Evolutionary conservation across 768 basidiomycete species (phyloP).

Genomic region (Auricularia auricula-judae): DNA sequence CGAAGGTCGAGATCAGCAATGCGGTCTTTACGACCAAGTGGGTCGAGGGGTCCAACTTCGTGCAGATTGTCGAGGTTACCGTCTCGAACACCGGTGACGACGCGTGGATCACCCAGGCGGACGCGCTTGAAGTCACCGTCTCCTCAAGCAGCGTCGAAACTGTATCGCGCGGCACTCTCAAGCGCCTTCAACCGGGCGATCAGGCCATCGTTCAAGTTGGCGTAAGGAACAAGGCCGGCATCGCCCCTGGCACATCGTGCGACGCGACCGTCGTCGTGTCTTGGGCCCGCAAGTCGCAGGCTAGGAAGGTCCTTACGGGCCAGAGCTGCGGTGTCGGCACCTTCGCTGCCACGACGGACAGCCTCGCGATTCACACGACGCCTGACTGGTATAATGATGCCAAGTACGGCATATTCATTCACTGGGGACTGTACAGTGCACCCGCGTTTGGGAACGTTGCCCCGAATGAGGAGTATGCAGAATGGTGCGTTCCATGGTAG

Average conservation of each 20-base stretch:
- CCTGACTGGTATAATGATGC: slow-evolving; percentile 31
- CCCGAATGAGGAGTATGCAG: slow-evolving; percentile 26
- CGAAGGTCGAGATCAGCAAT: not conserved
- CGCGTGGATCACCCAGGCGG: slow-evolving; percentile 18
- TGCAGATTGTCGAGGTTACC: slow-evolving; percentile 41
- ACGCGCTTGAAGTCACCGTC: slow-evolving; percentile 9
- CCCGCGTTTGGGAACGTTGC: slow-evolving; percentile 19
- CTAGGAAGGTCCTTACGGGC: slow-evolving; percentile 23
- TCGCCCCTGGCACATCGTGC: slow-evolving; percentile 15
- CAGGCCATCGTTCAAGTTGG: slow-evolving; percentile 38
- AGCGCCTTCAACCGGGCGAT: slow-evolving; percentile 39
- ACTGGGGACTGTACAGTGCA: slow-evolving; percentile 2
- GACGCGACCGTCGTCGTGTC: slow-evolving; percentile 24
- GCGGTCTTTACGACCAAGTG: slow-evolving; percentile 32
- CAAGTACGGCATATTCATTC: slow-evolving; percentile 38
- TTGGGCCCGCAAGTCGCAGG: slow-evolving; percentile 23
- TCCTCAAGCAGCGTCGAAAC: slow-evolving; percentile 24
- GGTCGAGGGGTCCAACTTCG: slow-evolving; percentile 25
- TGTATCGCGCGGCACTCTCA: slow-evolving; percentile 26
- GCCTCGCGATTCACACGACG: slow-evolving; percentile 34
- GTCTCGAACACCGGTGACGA: slow-evolving; percentile 28
- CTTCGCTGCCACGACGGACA: not conserved
- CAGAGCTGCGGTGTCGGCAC: slow-evolving; percentile 29
- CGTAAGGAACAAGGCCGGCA: slow-evolving; percentile 19
- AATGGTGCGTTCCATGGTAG: slow-evolving; percentile 42